Base-by-base conservation (phyloP, 23 red algal species). In the Cyanidioschyzon merolae region DNA sequence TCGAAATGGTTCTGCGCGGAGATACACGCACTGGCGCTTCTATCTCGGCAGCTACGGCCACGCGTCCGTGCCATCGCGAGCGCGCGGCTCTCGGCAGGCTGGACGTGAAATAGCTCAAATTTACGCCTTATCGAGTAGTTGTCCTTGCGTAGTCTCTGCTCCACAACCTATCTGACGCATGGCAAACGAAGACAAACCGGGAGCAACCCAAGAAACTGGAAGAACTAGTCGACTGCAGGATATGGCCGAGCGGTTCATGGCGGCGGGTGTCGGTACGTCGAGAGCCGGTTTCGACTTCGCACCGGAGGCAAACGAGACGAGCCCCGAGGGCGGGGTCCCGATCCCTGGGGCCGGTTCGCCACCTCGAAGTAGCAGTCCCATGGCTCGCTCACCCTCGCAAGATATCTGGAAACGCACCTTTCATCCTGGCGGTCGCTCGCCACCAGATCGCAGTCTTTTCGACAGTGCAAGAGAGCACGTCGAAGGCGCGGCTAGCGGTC, bases 171-270 rank as follows among this genome's bases (percentile, higher is more conserved):
- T n/a, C 45, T 21, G 12, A 54, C 7, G 12, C 45, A 54, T 54
- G 45, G 21, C 45, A 54, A 54, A 21, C 45, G 45, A 54, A 54
- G 45, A 54, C 45, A 54, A 54, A 7, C 7, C 45, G 45, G 21
- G 45, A 54, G 21, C 12, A 15, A 15, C 45, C 45, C 45, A 54
- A 54, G 45, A 54, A 7, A 15, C 45, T 27, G 63, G 63, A 32
- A 35, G 63, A 32, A 7, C n/a, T 7, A 71, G 63, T 35, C 21
- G 63, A 25, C 29, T 71, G 29, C 63, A 71, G 63, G 63, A 35
- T 35, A 32, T 71, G n/a, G 63, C 63, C 12, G 63, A 71, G 63
- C 63, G 63, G 16, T 71, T 71, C 29, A 71, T 71, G 63, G 63
- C 63, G 12, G 63, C 63, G 2, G 63, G 63, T 7, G 63, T 71